Base-by-base conservation (phyloP, 768 basidiomycete species). In the Boletus huronensis region DNA sequence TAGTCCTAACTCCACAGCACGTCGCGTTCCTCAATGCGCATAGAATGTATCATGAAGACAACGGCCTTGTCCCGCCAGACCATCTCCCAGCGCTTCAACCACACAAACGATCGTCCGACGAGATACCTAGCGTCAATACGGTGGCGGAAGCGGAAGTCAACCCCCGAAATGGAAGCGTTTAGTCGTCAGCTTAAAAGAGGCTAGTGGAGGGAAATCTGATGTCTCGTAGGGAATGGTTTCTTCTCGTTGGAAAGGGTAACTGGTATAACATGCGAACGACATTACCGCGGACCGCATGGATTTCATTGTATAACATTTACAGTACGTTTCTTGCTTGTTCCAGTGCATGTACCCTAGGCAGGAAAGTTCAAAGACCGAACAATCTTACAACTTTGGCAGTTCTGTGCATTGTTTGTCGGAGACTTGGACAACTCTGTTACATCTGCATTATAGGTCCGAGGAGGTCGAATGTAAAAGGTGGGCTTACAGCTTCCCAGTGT, bases 401-500 rank as follows among this genome's bases (percentile, higher is more conserved):
- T 26, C 6, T 13, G 25, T 11, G 7, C 16, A 9, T 34, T 50
- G 70, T 44, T 75, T 76, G n/a, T 79, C 72, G 6, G 81, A 78
- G n/a, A 86, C 75, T 53, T 77, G 82, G 16, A 87, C 78, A 26
- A 87, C 78, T 41, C 84, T 87, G 53, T 36, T 57, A 41, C 55
- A 26, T 57, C 52, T 50, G 47, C 53, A 48, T 34, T 48, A 29
- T 38, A 48, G 54, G 31, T 31, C 36, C 19, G 47, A 49, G 25
- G 11, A 28, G 0, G 14, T 29, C 16, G 23, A 32, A 16, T 16
- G 47, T 21, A n/a, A 26, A 42, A 46, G 3, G 29, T 25, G 25
- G 13, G 59, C 68, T 56, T n/a, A 77, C 78, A 93, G 65, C 74
- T 94, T 93, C 38, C 91, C 92, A 0, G 79, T 85, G 64, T 93